phyloP scores from a whole-genome alignment of 1,139 yeast species.

The Hansenula sp. region DNA sequence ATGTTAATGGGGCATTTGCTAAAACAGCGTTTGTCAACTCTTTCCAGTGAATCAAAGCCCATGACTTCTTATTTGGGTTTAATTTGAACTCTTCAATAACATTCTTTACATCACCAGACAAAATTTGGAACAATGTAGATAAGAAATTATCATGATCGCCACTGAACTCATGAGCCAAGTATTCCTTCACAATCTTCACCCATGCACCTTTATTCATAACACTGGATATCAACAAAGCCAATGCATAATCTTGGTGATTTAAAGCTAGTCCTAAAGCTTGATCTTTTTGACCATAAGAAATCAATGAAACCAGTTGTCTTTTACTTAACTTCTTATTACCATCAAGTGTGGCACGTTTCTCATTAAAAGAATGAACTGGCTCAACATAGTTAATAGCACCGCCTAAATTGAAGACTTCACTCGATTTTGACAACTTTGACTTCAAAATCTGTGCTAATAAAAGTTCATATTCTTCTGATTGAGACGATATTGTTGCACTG shows the following conservation, averaged over 20 bases:
- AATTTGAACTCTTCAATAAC: conserved; percentile 46
- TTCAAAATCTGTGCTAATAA: conserved; percentile 18
- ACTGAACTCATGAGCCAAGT: conserved; percentile 39
- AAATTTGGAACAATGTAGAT: conserved; percentile 59
- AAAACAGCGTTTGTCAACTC: conserved; percentile 44
- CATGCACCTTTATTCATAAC: conserved; percentile 60
- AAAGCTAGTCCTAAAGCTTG: conserved; percentile 64
- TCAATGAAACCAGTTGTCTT: conserved; percentile 18
- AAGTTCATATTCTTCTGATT: conserved; percentile 14
- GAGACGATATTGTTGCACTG: conserved; percentile 3
- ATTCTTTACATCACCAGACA: conserved; percentile 57
- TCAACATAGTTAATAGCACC: conserved; percentile 16
- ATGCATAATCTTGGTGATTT: conserved; percentile 67
- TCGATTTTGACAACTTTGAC: conserved; percentile 14
- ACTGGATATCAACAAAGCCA: conserved; percentile 69
- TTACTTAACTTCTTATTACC: conserved; percentile 10
- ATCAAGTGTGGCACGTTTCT: conserved; percentile 2
- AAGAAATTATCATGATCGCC: conserved; percentile 48
- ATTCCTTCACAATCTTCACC: conserved; percentile 50
- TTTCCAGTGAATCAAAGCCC: conserved; percentile 51
- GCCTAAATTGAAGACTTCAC: conserved; percentile 16
- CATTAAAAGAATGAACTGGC: conserved; percentile 2
- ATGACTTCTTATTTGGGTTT: conserved; percentile 38
- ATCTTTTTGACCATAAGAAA: conserved; percentile 52
- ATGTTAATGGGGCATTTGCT: conserved; percentile 33